Evolutionary conservation across 1,284 basidiomycete genomes (phyloP).

Genomic region (Phellopilus nigrolimitatus): DNA sequence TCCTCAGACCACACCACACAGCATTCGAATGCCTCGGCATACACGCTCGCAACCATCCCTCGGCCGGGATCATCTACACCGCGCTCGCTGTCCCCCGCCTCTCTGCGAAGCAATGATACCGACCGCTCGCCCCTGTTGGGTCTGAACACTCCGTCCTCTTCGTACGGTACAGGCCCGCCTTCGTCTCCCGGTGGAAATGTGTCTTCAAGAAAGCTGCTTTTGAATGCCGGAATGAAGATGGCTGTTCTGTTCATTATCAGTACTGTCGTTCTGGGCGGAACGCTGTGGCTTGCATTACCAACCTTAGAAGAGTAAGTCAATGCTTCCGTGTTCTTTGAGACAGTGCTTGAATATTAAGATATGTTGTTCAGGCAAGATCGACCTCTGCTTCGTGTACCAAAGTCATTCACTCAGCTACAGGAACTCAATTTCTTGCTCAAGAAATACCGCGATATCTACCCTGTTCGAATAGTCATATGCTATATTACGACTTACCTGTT

Average conservation of each 20-base stretch:
- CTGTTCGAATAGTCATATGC: slow-evolving; percentile 74
- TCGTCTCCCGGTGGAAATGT: slow-evolving; percentile 34
- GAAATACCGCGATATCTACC: slow-evolving; percentile 85
- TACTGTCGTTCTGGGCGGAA: slow-evolving; percentile 64
- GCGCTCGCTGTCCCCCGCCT: slow-evolving; percentile 26
- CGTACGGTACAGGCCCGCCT: slow-evolving; percentile 52
- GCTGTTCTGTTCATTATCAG: slow-evolving; percentile 70
- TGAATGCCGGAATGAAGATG: slow-evolving; percentile 81
- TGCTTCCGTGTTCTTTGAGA: background rate
- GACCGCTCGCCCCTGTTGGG: slow-evolving; percentile 17
- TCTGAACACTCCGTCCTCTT: slow-evolving; percentile 32
- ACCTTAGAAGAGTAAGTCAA: slow-evolving; percentile 67
- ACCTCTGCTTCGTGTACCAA: slow-evolving; percentile 70
- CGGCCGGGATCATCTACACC: slow-evolving; percentile 34
- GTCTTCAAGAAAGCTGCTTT: slow-evolving; percentile 52
- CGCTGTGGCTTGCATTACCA: slow-evolving; percentile 76
- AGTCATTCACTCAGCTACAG: slow-evolving; percentile 79
- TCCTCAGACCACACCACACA: slow-evolving; percentile 2
- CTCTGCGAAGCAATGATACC: slow-evolving; percentile 8
- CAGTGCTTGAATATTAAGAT: background rate
- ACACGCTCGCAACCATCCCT: slow-evolving; percentile 57
- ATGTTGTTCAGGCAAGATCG: slow-evolving; percentile 57
- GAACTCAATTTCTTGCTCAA: slow-evolving; percentile 78
- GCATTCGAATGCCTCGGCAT: slow-evolving; percentile 48
- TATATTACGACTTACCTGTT: slow-evolving; percentile 90